Conservation (phyloP, 2,329 filamentous ascomycete genomes). For the Coleophoma eucalyptorum region DNA sequence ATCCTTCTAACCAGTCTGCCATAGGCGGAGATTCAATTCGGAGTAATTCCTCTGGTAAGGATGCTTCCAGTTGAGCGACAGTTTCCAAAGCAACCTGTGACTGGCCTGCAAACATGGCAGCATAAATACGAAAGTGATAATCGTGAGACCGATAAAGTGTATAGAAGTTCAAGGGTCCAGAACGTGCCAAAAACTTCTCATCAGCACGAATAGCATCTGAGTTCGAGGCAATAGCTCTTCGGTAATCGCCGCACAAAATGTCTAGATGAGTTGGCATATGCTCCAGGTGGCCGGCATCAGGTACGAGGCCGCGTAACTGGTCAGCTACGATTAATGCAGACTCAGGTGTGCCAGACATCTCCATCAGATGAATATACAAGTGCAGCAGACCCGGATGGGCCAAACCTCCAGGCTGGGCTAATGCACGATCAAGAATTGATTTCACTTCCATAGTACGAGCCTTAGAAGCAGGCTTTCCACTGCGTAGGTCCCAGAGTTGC, state of each 20-base stretch:
- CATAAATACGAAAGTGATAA: slow-evolving; percentile 72
- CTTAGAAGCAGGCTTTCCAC: slow-evolving; percentile 48
- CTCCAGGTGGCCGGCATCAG: slow-evolving; percentile 66
- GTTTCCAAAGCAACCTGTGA: slow-evolving; percentile 59
- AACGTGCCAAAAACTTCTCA: slow-evolving; percentile 56
- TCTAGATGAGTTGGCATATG: slow-evolving; percentile 81
- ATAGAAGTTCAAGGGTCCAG: slow-evolving; percentile 68
- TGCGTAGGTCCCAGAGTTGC: slow-evolving; percentile 59
- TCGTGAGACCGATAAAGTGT: slow-evolving; percentile 73
- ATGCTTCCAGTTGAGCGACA: slow-evolving; percentile 52
- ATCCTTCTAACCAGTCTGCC: slow-evolving; percentile 76
- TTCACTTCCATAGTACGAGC: slow-evolving; percentile 57
- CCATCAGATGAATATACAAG: slow-evolving; percentile 74
- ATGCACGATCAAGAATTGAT: slow-evolving; percentile 51
- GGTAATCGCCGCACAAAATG: slow-evolving; percentile 69
- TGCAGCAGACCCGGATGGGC: slow-evolving; percentile 69
- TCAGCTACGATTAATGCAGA: slow-evolving; percentile 57
- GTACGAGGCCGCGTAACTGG: slow-evolving; percentile 58
- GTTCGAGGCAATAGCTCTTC: slow-evolving; percentile 63
- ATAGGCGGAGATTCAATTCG: slow-evolving; percentile 65
- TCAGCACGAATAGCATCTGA: slow-evolving; percentile 63
- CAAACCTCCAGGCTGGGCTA: slow-evolving; percentile 43
- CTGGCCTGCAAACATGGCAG: slow-evolving; percentile 73
- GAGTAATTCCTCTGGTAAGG: slow-evolving; percentile 60
- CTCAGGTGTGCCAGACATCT: slow-evolving; percentile 69